Conservation (phyloP, 2,329 filamentous ascomycete species). For the Fusarium poae region DNA sequence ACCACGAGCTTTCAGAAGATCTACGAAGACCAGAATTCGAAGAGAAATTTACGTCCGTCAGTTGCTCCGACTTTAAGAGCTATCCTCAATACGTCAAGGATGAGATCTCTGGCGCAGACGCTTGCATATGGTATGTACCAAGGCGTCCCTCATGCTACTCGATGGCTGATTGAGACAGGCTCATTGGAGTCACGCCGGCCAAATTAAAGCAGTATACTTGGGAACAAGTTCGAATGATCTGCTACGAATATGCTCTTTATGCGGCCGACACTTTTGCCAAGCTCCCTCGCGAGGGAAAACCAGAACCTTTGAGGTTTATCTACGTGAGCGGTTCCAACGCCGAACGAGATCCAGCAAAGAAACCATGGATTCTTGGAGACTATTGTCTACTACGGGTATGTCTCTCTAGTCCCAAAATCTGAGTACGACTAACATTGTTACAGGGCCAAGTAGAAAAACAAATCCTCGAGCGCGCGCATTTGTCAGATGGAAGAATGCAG, state of each 20-base stretch:
- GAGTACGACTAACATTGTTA: neutral
- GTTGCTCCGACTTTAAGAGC: slow-evolving; percentile 56
- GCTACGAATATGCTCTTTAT: slow-evolving; percentile 52
- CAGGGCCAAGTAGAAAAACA: slow-evolving; percentile 62
- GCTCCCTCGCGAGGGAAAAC: slow-evolving; percentile 34
- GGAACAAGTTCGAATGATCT: slow-evolving; percentile 57
- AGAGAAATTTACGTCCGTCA: slow-evolving; percentile 57
- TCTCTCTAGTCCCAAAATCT: neutral
- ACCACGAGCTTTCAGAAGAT: slow-evolving; percentile 49
- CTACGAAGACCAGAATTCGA: slow-evolving; percentile 42
- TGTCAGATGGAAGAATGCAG: slow-evolving; percentile 56
- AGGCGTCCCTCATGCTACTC: accelerated
- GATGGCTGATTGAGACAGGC: slow-evolving; percentile 13
- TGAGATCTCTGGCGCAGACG: slow-evolving; percentile 57
- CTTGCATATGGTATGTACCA: slow-evolving; percentile 57
- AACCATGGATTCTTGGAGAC: slow-evolving; percentile 53
- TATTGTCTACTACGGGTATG: slow-evolving; percentile 63
- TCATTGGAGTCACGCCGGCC: slow-evolving; percentile 58
- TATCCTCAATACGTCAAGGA: slow-evolving; percentile 57
- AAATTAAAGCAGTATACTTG: slow-evolving; percentile 50
- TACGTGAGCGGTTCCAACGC: slow-evolving; percentile 62
- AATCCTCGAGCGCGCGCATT: slow-evolving; percentile 57
- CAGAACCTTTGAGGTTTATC: slow-evolving; percentile 60
- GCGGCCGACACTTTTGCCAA: slow-evolving; percentile 55
- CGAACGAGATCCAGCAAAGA: slow-evolving; percentile 61